Evolutionary conservation across 2,329 filamentous ascomycete species (phyloP), one percentile per base, ranked within the genome.

Genomic region (Sporothrix pallida): DNA sequence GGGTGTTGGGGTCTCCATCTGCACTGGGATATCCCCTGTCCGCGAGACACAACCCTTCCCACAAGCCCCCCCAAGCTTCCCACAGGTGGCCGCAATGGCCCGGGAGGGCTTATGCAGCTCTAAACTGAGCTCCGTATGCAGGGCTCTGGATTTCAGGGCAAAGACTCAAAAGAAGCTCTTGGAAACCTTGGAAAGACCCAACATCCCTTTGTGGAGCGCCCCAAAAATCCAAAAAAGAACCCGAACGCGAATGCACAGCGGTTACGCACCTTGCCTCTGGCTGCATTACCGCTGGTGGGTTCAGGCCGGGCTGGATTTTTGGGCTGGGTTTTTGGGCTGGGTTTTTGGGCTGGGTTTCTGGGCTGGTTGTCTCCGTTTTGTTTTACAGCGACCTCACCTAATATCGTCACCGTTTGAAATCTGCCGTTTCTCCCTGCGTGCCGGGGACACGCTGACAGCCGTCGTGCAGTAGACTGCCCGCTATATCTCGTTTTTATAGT

Each of bases 211-310:
- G 31, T 37, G 31, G 31, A 37, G 31, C 5, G 31, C 4, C 31
- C 31, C 31, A 5, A 37, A 37, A 12, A 17, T 23, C 63, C 23
- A 5, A 31, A 69, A 60, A 52, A 63, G 46, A 60, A 42, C 26
- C 56, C 26, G 56, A 52, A 56, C 62, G 63, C 44, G 31, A 60
- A 73, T 75, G 74, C 74, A 75, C 42, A 72, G 74, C 74, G 71
- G 74, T 54, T 69, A 69, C 68, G 71, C 74, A 71, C 52, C 46
- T 72, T 68, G 6, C 31, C 62, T 48, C 13, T 48, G 42, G 44
- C 23, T 72, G 62, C 71, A 72, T 72, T n/a, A 12, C 15, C 44
- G 20, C 20, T 42, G 58, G 58, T 15, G 10, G 26, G 56, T 60
- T 37, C 31, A 37, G 13, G 7, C 26, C 37, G 26, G 31, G 13